Conservation (phyloP, 805 yeast species). For the Kodamaea laetipori region DNA sequence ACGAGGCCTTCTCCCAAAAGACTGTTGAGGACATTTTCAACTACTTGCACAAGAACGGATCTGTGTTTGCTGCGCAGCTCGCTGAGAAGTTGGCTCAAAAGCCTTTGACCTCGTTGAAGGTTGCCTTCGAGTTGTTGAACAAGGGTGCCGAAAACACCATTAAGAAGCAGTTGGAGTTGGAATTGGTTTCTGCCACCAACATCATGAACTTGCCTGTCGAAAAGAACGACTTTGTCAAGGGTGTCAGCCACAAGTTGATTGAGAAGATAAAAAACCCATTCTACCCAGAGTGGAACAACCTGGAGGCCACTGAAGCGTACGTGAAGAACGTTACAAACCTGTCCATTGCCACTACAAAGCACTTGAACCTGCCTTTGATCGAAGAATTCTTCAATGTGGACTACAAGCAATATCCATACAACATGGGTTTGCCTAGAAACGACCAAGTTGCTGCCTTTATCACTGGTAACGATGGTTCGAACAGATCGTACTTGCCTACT, state of each 20-base stretch:
- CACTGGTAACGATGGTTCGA: constrained; percentile 67
- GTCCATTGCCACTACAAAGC: constrained; percentile 26
- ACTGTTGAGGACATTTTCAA: constrained; percentile 58
- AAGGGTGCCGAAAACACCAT: constrained; percentile 60
- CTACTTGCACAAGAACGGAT: constrained; percentile 53
- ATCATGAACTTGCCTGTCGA: constrained; percentile 57
- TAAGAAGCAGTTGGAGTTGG: constrained; percentile 67
- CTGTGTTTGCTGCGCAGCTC: constrained; percentile 66
- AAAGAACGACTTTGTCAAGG: constrained; percentile 62
- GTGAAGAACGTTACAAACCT: constrained; percentile 22
- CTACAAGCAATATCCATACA: constrained; percentile 53
- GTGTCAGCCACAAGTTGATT: constrained; percentile 63
- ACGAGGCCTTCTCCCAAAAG: constrained; percentile 59
- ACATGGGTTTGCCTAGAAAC: constrained; percentile 81
- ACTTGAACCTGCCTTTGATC: constrained; percentile 39
- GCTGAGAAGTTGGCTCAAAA: constrained; percentile 59
- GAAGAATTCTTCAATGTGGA: constrained; percentile 41
- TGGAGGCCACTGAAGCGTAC: constrained; percentile 24
- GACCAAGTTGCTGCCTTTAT: constrained; percentile 63
- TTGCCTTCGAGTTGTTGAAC: constrained; percentile 68
- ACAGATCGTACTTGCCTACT: constrained; percentile 67
- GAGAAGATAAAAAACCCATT: constrained; percentile 62
- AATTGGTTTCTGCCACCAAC: constrained; percentile 74
- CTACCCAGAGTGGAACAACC: constrained; percentile 42
- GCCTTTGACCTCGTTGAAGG: constrained; percentile 77